Evolutionary conservation across 352 stramenopile species (phyloP), one percentile per base, ranked within the genome.

Genomic region (Phytopythium vexans): DNA sequence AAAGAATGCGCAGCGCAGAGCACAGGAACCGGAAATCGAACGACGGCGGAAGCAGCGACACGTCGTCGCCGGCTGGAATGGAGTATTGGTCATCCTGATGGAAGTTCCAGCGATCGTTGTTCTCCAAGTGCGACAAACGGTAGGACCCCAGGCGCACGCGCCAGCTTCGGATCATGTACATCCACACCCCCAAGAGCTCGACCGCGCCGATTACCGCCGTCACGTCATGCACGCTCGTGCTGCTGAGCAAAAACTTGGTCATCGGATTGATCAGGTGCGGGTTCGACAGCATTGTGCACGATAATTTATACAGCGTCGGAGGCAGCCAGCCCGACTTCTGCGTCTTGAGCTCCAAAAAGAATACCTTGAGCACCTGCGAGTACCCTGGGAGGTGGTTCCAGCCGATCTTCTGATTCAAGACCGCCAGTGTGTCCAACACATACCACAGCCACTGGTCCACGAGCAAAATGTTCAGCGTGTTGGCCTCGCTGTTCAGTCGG

Each of bases 161-260:
- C 86, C 86, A 95, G 64, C 82, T 94, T 78, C 86, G 78, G 58
- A 95, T 95, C 84, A 95, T 94, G 55, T 95, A 94, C 84, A 95
- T 93, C 86, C 86, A 95, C 7, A 95, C 86, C 9, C 86, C 86
- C 9, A 95, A 72, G 16, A 95, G 72, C 54, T 95, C 86, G 4
- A 95, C 82, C 0, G 84, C 82, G 45, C 84, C 86, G 35, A 94
- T 95, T 6, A 95, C 86, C 6, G 82, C 86, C 0, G 86, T 91
- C 2, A 94, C 82, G 56, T 95, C 86, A 54, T 95, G 86, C 4
- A 95, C 84, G 37, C 76, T 95, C 7, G 86, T 95, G 46, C 79
- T 92, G 57, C 82, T 92, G 11, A 95, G 49, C 40, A 95, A 50
- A 43, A 95, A 94, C 59, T 90, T 95, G 45, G 84, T 94, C 86